Conservation (phyloP, 2,329 filamentous ascomycete species). For the Calonectria pauciramosa region DNA sequence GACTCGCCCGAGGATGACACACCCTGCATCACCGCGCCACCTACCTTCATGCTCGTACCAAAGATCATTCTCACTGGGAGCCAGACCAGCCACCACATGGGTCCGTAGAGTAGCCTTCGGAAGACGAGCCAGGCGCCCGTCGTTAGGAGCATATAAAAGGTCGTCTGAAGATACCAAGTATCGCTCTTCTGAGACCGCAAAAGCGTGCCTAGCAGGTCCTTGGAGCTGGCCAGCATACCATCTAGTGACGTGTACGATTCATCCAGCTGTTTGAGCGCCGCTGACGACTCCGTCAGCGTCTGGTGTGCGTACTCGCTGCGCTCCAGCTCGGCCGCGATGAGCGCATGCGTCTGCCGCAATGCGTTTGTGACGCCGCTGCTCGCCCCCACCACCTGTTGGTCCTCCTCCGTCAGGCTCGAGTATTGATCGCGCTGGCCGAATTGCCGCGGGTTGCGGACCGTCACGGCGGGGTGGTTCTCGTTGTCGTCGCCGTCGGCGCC, state of each 20-base stretch:
- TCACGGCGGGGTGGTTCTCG: slow-evolving; percentile 36
- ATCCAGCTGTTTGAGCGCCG: slow-evolving; percentile 83
- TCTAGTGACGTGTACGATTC: slow-evolving; percentile 87
- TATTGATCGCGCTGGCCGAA: slow-evolving; percentile 52
- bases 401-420: slow-evolving; percentile 69
- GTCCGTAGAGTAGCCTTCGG: slow-evolving; percentile 87
- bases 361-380: slow-evolving; percentile 88
- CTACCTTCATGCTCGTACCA: slow-evolving; percentile 68
- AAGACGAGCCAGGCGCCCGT: slow-evolving; percentile 91
- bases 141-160: slow-evolving; percentile 83
- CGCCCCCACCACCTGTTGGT: slow-evolving; percentile 80
- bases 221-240: slow-evolving; percentile 80
- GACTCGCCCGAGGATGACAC: slow-evolving; percentile 43
- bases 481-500: slow-evolving; percentile 36
- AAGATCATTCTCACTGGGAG: slow-evolving; percentile 80
- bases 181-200: slow-evolving; percentile 93
- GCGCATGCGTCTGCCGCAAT: slow-evolving; percentile 85
- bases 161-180: slow-evolving; percentile 96
- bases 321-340: slow-evolving; percentile 87
- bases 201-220: slow-evolving; percentile 82
- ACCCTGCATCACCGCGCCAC: slow-evolving; percentile 63
- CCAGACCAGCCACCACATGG: slow-evolving; percentile 90
- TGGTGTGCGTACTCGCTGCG: slow-evolving; percentile 92
- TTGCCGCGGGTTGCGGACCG: slow-evolving; percentile 40
- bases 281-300: slow-evolving; percentile 86